Percentiles rank a stretch among this genome's conserved stretches.
Conservation (phyloP, 2,329 filamentous ascomycete genomes). For the Calonectria hawksworthii region DNA sequence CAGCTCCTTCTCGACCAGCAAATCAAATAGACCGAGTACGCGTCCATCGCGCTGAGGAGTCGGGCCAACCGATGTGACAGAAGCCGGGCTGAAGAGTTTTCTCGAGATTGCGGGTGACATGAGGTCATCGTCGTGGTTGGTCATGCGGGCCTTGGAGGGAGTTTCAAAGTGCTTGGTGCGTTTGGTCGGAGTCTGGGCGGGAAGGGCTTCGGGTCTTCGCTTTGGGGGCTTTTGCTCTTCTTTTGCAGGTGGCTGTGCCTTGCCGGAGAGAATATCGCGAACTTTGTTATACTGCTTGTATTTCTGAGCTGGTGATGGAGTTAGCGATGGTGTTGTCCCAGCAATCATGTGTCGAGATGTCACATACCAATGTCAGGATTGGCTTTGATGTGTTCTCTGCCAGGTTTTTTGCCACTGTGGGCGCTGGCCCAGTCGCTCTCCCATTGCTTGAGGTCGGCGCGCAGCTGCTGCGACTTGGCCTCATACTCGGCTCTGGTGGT, state of each 20-base stretch:
- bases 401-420: conserved; percentile 77
- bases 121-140: conserved; percentile 56
- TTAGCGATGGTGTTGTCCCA: background rate
- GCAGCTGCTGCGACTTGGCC: conserved; percentile 66
- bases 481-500: conserved; percentile 61
- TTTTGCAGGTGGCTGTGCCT: conserved; percentile 58
- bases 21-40: conserved; percentile 83
- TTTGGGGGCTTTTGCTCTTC: conserved; percentile 55
- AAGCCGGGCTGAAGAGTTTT: conserved; percentile 71
- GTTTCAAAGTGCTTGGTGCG: conserved; percentile 62
- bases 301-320: conserved; percentile 68
- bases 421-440: conserved; percentile 75
- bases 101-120: conserved; percentile 70
- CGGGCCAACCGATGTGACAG: conserved; percentile 77
- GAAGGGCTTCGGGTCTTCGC: conserved; percentile 54
- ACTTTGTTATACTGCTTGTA: conserved; percentile 83
- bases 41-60: conserved; percentile 85
- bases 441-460: conserved; percentile 80
- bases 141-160: conserved; percentile 56
- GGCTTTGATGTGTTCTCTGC: conserved; percentile 81
- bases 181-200: conserved; percentile 65
- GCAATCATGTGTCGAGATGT: accelerated
- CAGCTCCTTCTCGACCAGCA: conserved; percentile 67
- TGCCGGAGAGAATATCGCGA: conserved; percentile 71
- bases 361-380: conserved; percentile 77